Conservation (phyloP, 306 rosid genomes). For the Clitoria ternatea region DNA sequence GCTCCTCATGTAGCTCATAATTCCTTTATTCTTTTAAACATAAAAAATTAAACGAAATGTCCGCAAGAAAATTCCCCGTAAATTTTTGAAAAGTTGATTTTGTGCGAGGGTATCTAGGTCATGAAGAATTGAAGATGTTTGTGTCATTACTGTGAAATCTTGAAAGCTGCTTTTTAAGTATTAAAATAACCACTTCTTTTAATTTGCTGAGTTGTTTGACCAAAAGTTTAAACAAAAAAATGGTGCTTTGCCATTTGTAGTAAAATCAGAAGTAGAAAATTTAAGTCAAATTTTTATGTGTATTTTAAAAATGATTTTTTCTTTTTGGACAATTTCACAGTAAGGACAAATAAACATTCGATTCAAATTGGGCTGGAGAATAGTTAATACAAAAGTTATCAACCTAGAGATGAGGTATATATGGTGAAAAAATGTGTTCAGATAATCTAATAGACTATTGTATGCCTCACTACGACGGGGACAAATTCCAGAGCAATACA, state of each 20-base stretch:
- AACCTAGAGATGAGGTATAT: neutral
- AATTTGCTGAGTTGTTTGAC: neutral
- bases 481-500: slow-evolving; percentile 11
- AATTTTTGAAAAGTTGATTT: neutral
- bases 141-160: neutral
- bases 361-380: neutral
- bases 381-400: neutral
- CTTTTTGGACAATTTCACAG: neutral
- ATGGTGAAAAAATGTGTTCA: neutral
- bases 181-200: neutral
- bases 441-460: neutral
- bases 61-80: neutral
- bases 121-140: slow-evolving; percentile 6
- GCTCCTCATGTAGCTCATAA: slow-evolving; percentile 20
- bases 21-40: neutral
- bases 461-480: neutral
- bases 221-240: neutral
- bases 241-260: neutral
- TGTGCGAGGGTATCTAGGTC: neutral
- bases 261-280: neutral
- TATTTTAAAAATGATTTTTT: neutral
- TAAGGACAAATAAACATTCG: neutral
- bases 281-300: neutral
- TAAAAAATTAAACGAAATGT: neutral
- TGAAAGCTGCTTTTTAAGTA: neutral